Base-by-base conservation (phyloP, 1,139 yeast species). In the Protomyces arabidopsidicola region DNA sequence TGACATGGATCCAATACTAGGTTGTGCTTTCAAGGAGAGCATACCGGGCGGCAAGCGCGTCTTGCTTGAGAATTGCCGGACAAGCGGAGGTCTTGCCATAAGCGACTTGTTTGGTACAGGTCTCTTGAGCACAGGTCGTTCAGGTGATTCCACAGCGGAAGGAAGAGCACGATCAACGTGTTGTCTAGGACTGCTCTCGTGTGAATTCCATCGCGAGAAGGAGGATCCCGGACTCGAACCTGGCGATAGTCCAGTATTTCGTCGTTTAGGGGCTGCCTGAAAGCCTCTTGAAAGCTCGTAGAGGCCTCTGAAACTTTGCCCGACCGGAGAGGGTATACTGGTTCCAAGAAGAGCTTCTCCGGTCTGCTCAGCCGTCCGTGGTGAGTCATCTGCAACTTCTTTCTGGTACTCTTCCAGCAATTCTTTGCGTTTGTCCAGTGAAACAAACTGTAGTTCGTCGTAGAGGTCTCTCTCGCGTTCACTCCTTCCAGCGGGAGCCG, bases 341-440 rank as follows among this genome's bases (percentile, higher is more conserved):
- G 62, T 58, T 24, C 62, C 62, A 9, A 58, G 53, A 1, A 58
- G 39, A 9, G 53, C 62, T 42, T 58, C 62, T 1, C 62, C 62
- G 2, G 56, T 50, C 4, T 36, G 31, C 6, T 45, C 52, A 10
- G 62, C 20, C 5, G 52, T 31, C 34, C 31, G 9, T 10, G 48
- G 48, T 12, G 48, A 42, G 3, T 42, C 48, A n/a, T n/a, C 48
- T 10, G 48, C 24, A 12, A 20, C 24, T 12, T 42, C 48, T 4
- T 42, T 10, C 24, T 42, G 45, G 34, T 39, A 27, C 31, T 36
- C 16, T 38, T 38, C 42, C 10, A 20, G 16, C 45, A 39, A 16
- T 42, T 42, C 18, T 20, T 51, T 34, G 18, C 27, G 27, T 36
- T 38, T 45, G 36, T 42, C 48, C 8, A 42, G 24, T 10, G 48